Evolutionary conservation across 2,329 filamentous ascomycete genomes (phyloP).

Genomic region (Ophiostoma perfectum): DNA sequence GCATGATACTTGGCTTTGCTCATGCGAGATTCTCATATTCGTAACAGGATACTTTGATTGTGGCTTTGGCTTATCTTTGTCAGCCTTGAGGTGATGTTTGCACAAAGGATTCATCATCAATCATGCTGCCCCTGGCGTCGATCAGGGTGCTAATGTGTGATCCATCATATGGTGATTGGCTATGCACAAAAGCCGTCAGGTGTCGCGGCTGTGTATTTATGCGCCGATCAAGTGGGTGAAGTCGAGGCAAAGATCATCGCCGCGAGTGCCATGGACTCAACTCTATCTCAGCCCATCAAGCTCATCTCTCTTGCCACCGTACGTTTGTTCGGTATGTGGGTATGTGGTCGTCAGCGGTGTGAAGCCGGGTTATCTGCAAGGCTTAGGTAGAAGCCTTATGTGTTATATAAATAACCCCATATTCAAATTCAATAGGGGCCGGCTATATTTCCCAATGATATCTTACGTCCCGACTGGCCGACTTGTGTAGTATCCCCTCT

Average conservation of each 20-base stretch:
- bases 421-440: no score
- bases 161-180: not conserved
- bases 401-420: no score
- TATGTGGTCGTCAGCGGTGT: not conserved
- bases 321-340: not conserved
- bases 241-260: constrained; percentile 1
- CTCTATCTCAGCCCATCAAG: not conserved
- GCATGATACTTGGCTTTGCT: not conserved
- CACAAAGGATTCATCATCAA: not conserved
- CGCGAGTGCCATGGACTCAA: not conserved
- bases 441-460: no score
- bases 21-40: not conserved
- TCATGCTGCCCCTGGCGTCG: constrained; percentile 6
- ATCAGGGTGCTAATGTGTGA: constrained; percentile 3
- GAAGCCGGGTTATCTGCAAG: no score
- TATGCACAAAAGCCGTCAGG: not conserved
- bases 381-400: no score
- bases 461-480: no score
- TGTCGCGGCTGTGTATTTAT: not conserved
- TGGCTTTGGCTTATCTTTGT: constrained; percentile 1
- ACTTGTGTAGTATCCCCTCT: no score
- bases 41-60: not conserved
- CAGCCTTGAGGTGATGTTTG: not conserved
- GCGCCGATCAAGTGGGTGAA: not conserved
- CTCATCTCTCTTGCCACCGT: not conserved